Conservation (phyloP, 2,329 filamentous ascomycete genomes). For the Passalora sequoiae region DNA sequence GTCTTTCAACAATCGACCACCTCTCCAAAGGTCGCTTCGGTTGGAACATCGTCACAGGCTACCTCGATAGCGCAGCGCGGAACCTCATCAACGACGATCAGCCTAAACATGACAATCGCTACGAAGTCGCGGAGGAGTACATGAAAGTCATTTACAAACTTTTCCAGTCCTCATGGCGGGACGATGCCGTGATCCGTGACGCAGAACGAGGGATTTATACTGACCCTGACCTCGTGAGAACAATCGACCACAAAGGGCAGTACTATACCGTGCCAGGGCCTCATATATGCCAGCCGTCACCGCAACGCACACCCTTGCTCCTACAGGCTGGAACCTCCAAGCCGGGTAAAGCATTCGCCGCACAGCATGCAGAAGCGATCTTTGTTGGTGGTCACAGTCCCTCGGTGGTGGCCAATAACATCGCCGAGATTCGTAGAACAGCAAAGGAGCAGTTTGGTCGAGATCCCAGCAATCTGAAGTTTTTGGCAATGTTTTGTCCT, state of each 20-base stretch:
- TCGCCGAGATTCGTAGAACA: constrained; percentile 56
- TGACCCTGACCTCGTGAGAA: constrained; percentile 54
- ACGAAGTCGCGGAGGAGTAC: constrained; percentile 59
- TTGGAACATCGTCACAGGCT: constrained; percentile 57
- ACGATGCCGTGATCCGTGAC: constrained; percentile 59
- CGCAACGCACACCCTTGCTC: constrained; percentile 37
- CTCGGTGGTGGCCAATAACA: constrained; percentile 54
- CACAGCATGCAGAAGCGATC: constrained; percentile 58
- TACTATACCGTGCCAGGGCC: constrained; percentile 45
- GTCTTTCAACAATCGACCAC: constrained; percentile 61
- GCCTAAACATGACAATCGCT: constrained; percentile 60
- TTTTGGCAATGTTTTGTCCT: constrained; percentile 60
- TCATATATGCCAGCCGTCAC: constrained; percentile 41
- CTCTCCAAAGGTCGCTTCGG: constrained; percentile 53
- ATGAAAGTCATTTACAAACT: constrained; percentile 54
- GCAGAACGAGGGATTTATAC: constrained; percentile 53
- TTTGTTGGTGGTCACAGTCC: constrained; percentile 63
- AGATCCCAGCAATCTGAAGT: constrained; percentile 58
- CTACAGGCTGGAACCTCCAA: constrained; percentile 55
- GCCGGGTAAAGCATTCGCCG: constrained; percentile 53
- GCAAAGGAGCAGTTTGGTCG: constrained; percentile 51
- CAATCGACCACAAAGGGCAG: constrained; percentile 55
- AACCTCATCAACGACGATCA: constrained; percentile 54
- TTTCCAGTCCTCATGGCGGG: constrained; percentile 60
- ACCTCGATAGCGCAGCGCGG: constrained; percentile 59